Evolutionary conservation across 2,329 filamentous ascomycete genomes (phyloP), one percentile per base, ranked within the genome.

Genomic region (Xylaria sp.): DNA sequence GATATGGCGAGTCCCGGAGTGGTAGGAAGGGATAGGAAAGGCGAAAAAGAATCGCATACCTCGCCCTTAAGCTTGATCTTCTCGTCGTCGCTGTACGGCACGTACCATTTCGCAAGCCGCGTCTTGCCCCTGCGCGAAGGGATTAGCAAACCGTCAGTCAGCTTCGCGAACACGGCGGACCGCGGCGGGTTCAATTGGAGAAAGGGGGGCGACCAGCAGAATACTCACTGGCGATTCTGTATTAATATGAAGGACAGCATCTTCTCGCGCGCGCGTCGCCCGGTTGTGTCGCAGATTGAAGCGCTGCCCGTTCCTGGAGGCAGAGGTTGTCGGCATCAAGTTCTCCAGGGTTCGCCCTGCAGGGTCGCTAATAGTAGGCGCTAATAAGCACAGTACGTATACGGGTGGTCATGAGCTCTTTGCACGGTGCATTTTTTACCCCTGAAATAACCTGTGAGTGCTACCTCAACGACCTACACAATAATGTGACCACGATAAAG

Each of bases 61-160:
- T 99, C 94, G 82, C 94, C 94, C 76, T 99, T 99, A 67, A 99
- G 82, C 78, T 96, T 97, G 74, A 99, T 91, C 80, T 99, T 99
- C 74, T 99, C 92, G 74, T 97, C 93, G 80, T 99, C 94, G 76
- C 87, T 95, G 80, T 97, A 99, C 58, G 94, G 93, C 64, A 90
- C 91, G 80, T 99, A 99, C 93, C 93, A 99, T 79, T 99, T 99
- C 62, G 94, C 94, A 62, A 99, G 84, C 66, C 94, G 90, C 66
- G 94, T 99, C 80, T 99, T 99, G 77, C 94, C 94, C 83, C 93
- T 97, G 64, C 43, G 34, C 9, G 42, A 38, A 4, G 24, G 9
- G 24, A 8, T 37, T 17, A 18, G n/a, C n/a, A n/a, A 21, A 6
- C 11, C 17, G 40, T 44, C 38, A 11, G 20, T 20, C 16, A 7